These are phyloP conservation scores for Chlorella vulgaris DNA, from an alignment of 139 green algal genomes.

Conservation along the genomic window DNA sequence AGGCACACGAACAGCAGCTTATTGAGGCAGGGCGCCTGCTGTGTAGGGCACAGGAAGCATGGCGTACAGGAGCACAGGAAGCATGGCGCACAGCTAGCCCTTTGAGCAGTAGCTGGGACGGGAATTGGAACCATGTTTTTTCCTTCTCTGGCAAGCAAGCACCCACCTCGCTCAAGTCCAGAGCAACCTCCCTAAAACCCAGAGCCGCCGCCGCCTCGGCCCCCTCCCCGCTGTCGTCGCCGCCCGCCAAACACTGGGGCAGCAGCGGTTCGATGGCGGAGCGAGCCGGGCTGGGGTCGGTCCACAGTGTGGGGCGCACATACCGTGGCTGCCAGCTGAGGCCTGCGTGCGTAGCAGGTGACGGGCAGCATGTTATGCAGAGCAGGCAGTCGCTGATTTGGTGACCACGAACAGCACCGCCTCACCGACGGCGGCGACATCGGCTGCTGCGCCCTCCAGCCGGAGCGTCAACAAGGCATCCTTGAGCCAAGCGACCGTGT, in stretches of 20 bases:
- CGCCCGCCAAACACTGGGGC: conserved; percentile 23
- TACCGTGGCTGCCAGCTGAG: conserved; percentile 29
- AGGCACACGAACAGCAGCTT: neutral
- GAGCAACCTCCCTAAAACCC: conserved; percentile 39
- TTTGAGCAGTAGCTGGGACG: too few relatives aligned
- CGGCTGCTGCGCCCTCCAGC: conserved; percentile 18
- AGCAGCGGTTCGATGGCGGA: conserved; percentile 49
- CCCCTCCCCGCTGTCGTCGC: neutral
- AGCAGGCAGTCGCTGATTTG: too few relatives aligned
- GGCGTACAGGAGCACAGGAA: too few relatives aligned
- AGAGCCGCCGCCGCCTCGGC: conserved; percentile 4
- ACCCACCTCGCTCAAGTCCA: neutral
- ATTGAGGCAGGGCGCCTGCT: too few relatives aligned
- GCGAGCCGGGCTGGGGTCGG: conserved; percentile 28
- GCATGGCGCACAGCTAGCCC: too few relatives aligned
- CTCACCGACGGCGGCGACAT: conserved; percentile 18
- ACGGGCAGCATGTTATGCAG: too few relatives aligned
- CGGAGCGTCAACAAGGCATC: conserved; percentile 25
- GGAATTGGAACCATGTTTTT: too few relatives aligned
- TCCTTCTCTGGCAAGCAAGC: too few relatives aligned
- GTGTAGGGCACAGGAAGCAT: too few relatives aligned
- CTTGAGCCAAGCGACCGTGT: conserved; percentile 5
- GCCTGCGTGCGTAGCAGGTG: too few relatives aligned
- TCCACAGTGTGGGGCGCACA: conserved; percentile 39
- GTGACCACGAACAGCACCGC: neutral